A percentile compares a stretch with the other conserved stretches of the same genome.
Evolutionary conservation across 768 basidiomycete genomes (phyloP).

Genomic region (Suillus americanus): DNA sequence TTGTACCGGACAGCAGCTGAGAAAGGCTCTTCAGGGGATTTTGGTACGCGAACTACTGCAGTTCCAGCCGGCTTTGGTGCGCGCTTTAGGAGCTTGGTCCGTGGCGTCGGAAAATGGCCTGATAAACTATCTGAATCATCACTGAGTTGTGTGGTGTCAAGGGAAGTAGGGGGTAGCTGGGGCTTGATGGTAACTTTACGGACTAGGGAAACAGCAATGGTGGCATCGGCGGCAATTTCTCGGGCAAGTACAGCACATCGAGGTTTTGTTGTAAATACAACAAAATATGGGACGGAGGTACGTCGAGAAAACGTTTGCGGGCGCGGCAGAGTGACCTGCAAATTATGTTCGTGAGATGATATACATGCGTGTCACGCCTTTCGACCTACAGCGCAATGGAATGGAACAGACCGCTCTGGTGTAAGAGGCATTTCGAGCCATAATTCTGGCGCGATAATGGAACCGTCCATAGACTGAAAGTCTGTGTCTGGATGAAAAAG

Average conservation of each 20-base stretch:
- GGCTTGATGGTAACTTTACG: constrained; percentile 55
- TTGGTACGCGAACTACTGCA: constrained; percentile 10
- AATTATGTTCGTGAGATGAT: constrained; percentile 4
- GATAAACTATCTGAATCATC: constrained; percentile 39
- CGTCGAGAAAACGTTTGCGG: constrained; percentile 60
- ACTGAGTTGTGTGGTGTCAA: constrained; percentile 47
- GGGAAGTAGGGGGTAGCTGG: constrained; percentile 40
- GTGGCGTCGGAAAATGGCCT: constrained; percentile 8
- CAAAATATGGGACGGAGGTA: constrained; percentile 67
- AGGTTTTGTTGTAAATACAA: constrained; percentile 68
- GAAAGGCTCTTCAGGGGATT: constrained; percentile 10
- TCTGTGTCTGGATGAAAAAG: constrained; percentile 59
- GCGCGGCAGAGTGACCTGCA: constrained; percentile 63
- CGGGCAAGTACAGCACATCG: constrained; percentile 52
- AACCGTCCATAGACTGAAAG: constrained; percentile 57
- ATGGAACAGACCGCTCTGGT: constrained; percentile 61
- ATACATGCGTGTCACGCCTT: not conserved
- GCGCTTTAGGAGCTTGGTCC: constrained; percentile 30
- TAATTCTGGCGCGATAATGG: constrained; percentile 40
- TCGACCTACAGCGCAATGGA: constrained; percentile 64
- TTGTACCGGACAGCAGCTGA: constrained; percentile 16
- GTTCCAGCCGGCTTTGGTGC: constrained; percentile 28
- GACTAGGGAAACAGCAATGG: constrained; percentile 64
- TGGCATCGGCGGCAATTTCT: constrained; percentile 71
- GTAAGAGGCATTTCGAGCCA: constrained; percentile 73